phyloP scores from a whole-genome alignment of 805 yeast species.

The Spathaspora passalidarum region DNA sequence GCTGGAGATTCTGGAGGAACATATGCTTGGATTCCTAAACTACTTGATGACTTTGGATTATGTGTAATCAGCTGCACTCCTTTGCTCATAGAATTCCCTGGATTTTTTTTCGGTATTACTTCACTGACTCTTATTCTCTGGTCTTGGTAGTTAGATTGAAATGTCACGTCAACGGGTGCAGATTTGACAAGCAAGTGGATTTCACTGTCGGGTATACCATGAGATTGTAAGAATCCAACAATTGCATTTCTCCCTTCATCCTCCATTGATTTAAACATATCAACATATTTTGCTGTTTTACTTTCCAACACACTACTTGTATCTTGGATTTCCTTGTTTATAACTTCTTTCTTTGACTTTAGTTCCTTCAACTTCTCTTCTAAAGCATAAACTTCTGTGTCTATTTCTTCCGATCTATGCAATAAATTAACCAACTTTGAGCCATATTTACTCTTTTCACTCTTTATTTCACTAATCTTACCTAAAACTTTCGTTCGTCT shows the following conservation, averaged over 20 bases:
- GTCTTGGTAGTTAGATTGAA: constrained; percentile 14
- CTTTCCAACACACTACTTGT: constrained; percentile 52
- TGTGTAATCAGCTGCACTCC: too few species aligned
- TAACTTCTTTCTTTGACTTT: constrained; percentile 28
- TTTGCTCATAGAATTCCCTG: too few species aligned
- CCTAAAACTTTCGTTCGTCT: constrained; percentile 30
- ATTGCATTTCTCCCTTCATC: constrained; percentile 34
- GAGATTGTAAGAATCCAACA: constrained; percentile 19
- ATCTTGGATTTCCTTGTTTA: constrained; percentile 38
- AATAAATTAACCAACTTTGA: constrained; percentile 34
- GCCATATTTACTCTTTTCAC: constrained; percentile 41
- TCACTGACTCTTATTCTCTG: not conserved
- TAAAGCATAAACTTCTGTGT: constrained; percentile 35
- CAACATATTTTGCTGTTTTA: constrained; percentile 42
- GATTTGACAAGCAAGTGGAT: constrained; percentile 13
- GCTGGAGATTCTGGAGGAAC: not conserved
- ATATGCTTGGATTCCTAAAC: not conserved
- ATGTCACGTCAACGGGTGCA: constrained; percentile 27
- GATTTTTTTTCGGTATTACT: too few species aligned
- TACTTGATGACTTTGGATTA: not conserved
- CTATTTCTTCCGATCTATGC: constrained; percentile 28
- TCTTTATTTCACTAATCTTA: constrained; percentile 38
- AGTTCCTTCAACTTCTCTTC: constrained; percentile 32
- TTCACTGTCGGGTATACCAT: constrained; percentile 19
- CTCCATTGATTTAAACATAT: constrained; percentile 38